Conservation (phyloP, 176 grass and related monocot genomes). For the Triticum dicoccoides region DNA sequence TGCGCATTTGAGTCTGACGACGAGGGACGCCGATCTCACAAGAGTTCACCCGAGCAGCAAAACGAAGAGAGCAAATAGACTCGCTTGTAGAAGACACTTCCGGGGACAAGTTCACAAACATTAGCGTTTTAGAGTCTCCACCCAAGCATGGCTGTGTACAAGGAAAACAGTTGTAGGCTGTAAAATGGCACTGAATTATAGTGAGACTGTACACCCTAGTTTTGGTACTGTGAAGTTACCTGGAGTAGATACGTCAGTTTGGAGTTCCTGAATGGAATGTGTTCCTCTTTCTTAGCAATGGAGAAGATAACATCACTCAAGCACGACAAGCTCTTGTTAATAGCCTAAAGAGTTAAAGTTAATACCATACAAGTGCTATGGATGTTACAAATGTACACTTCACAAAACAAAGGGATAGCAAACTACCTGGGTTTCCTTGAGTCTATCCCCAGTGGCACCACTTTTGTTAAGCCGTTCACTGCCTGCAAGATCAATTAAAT, state of each 20-base stretch:
- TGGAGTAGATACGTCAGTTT: conserved; percentile 93
- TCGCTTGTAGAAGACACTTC: conserved; percentile 66
- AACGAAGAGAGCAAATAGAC: conserved; percentile 78
- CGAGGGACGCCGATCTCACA: conserved; percentile 85
- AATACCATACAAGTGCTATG: background rate
- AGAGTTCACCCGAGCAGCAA: conserved; percentile 84
- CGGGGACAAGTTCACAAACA: conserved; percentile 91
- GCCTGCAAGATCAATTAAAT: conserved; percentile 93
- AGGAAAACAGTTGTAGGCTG: background rate
- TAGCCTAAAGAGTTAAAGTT: conserved; percentile 44
- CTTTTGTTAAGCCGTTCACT: conserved; percentile 91
- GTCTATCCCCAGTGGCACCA: conserved; percentile 76
- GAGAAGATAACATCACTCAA: conserved; percentile 91
- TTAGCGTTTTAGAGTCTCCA: conserved; percentile 83
- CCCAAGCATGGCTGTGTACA: conserved; percentile 80
- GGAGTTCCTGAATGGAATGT: conserved; percentile 91
- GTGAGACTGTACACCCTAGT: background rate
- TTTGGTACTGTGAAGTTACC: conserved; percentile 28
- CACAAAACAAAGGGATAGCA: background rate
- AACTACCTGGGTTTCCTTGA: conserved; percentile 88
- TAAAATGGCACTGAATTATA: background rate
- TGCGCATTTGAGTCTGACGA: conserved; percentile 59
- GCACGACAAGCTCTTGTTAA: conserved; percentile 92
- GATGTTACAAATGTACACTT: background rate
- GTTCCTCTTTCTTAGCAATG: conserved; percentile 94